Base-by-base conservation (phyloP, 2,329 filamentous ascomycete species). In the Annulohypoxylon truncatum region DNA sequence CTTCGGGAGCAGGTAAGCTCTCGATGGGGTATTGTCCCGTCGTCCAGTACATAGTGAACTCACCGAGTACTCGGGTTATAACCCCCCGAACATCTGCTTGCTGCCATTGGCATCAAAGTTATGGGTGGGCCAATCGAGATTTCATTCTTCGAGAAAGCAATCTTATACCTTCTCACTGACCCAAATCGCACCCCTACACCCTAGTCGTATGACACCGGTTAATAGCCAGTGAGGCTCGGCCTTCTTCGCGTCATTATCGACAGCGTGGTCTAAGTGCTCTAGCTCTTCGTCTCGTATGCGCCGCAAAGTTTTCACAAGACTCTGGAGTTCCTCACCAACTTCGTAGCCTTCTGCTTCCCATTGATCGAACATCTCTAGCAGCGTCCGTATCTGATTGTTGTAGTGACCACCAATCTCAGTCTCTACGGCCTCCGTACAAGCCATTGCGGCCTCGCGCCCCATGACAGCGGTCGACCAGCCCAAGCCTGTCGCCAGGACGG, bases 371-470 rank as follows among this genome's bases (percentile, higher is more conserved):
- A 97, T 97, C 67, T 91, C 90, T 38, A 98, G 79, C 72, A 99
- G 81, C 56, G 88, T 86, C 24, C 93, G 84, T 42, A 99, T 93
- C 81, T 99, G 96, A 69, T 89, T 89, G 77, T 98, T 98, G 79
- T 99, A 99, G 81, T 99, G 96, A 26, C 89, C 89, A 2, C 96
- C 96, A 68, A 99, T 99, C 82, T 98, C 96, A 5, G 95, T 99
- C 84, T 99, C 96, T 1, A 99, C 95, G 0, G 96, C 96, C 80
- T 99, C 96, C 0, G 96, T 98, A 78, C 96, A 99, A 10, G 96
- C 96, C 96, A 99, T 99, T 33, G 96, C 95, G 1, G 95, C 94
- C 80, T 98, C 94, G 51, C 93, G 88, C 0, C 96, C 94, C 85
- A 99, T 86, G 42, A 96, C 81, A 0, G 92, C 96, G 0, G 96